Conservation (phyloP, 495 filamentous ascomycete genomes). For the Xylaria sp. region DNA sequence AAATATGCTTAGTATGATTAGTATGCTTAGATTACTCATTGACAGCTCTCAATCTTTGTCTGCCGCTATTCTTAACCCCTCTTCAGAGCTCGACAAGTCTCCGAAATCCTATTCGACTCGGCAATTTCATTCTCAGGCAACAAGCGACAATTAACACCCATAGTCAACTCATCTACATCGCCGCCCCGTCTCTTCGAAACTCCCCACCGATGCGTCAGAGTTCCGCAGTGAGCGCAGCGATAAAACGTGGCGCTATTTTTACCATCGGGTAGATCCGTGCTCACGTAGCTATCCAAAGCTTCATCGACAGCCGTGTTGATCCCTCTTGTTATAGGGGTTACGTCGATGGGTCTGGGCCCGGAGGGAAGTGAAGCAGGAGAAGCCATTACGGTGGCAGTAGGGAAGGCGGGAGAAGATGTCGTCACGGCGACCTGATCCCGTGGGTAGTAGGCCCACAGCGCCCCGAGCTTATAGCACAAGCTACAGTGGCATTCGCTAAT, state of each 20-base stretch:
- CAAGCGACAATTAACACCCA: constrained; percentile 12
- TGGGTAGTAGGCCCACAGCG: constrained; percentile 46
- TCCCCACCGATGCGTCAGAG: background rate
- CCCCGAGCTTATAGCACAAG: constrained; percentile 43
- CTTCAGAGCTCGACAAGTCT: background rate
- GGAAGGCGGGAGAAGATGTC: background rate
- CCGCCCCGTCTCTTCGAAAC: background rate
- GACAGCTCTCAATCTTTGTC: background rate
- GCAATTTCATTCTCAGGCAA: constrained; percentile 1
- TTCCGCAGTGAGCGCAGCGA: constrained; percentile 4
- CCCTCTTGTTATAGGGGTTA: background rate
- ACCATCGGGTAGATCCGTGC: background rate
- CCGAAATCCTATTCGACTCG: background rate
- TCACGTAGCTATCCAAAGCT: constrained; percentile 11
- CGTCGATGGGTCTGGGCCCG: background rate
- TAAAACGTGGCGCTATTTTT: background rate
- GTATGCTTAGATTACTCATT: background rate
- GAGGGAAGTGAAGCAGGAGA: background rate
- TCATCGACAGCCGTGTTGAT: background rate
- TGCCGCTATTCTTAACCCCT: background rate
- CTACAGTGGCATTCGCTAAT: constrained; percentile 48
- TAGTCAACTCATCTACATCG: background rate
- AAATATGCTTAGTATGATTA: background rate
- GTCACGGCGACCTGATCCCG: constrained; percentile 36
- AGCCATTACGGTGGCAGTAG: too few species aligned